A percentile compares a stretch with the other conserved stretches of the same genome.
Conservation (phyloP, 1,139 yeast genomes). For the Yamadazyma conglobata region DNA sequence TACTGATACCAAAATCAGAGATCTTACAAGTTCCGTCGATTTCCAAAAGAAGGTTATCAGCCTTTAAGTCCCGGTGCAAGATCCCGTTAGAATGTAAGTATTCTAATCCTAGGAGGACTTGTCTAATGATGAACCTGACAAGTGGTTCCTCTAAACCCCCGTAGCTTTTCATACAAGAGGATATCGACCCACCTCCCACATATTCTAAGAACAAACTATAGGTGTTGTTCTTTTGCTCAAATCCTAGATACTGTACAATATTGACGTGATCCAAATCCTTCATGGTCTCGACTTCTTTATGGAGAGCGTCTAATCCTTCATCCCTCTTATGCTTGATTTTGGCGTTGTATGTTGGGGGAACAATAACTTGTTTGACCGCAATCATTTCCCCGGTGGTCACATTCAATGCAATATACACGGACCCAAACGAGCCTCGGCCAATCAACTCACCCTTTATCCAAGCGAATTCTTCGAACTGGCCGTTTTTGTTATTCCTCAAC, state of each 20-base stretch:
- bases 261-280: conserved; percentile 92
- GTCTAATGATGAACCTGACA: conserved; percentile 70
- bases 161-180: conserved; percentile 75
- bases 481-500: conserved; percentile 55
- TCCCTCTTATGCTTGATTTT: conserved; percentile 16
- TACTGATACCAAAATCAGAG: conserved; percentile 95
- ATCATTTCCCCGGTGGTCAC: conserved; percentile 98
- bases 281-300: conserved; percentile 90
- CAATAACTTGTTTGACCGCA: conserved; percentile 93
- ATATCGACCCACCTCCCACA: conserved; percentile 97
- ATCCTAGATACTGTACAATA: conserved; percentile 93
- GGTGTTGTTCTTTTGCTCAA: conserved; percentile 70
- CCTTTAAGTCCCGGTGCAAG: conserved; percentile 91
- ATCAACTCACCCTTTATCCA: conserved; percentile 98
- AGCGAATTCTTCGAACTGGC: conserved; percentile 79
- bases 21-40: conserved; percentile 94
- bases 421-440: conserved; percentile 97
- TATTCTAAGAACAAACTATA: conserved; percentile 89
- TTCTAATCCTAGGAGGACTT: conserved; percentile 77
- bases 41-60: conserved; percentile 87
- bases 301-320: conserved; percentile 77
- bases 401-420: conserved; percentile 86
- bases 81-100: conserved; percentile 87
- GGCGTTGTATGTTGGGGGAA: conserved; percentile 19
- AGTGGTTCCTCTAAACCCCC: conserved; percentile 83